These are phyloP conservation scores for Chlorella sp. DNA, from an alignment of 139 green algal genomes.

Conservation along the genomic window DNA sequence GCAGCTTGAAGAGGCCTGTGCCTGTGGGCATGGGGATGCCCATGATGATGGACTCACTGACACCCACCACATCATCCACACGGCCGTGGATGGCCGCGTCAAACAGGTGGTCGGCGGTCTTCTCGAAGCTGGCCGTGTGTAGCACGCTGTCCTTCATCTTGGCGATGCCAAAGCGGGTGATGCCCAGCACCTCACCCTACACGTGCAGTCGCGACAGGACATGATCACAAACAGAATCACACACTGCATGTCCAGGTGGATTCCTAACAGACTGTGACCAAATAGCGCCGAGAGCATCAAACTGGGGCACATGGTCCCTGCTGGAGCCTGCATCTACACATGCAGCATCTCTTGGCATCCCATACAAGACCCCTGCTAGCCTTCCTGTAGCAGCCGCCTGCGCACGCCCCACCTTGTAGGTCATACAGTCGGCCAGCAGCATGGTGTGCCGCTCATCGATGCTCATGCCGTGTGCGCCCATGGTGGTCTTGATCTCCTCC, in stretches of 20 bases:
- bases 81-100: constrained; percentile 86
- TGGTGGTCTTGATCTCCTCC: constrained; percentile 88
- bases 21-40: no score
- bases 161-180: constrained; percentile 97
- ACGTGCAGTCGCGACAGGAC: no score
- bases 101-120: constrained; percentile 98
- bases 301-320: no score
- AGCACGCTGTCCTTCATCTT: constrained; percentile 99
- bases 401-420: constrained; percentile 74
- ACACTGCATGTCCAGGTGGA: no score
- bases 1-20: constrained; percentile 79
- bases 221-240: no score
- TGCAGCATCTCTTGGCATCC: no score
- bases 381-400: no score
- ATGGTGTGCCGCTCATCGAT: constrained; percentile 95
- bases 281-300: no score
- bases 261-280: no score
- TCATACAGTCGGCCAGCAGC: constrained; percentile 98
- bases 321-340: neutral
- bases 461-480: constrained; percentile 89
- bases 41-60: constrained; percentile 98
- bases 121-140: constrained; percentile 98
- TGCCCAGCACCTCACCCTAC: constrained; percentile 94
- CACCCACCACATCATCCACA: constrained; percentile 31
- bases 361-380: no score